Evolutionary conservation across 305 asterid genomes (phyloP), one percentile per base, ranked within the genome.

Genomic region (Salvia sclarea): DNA sequence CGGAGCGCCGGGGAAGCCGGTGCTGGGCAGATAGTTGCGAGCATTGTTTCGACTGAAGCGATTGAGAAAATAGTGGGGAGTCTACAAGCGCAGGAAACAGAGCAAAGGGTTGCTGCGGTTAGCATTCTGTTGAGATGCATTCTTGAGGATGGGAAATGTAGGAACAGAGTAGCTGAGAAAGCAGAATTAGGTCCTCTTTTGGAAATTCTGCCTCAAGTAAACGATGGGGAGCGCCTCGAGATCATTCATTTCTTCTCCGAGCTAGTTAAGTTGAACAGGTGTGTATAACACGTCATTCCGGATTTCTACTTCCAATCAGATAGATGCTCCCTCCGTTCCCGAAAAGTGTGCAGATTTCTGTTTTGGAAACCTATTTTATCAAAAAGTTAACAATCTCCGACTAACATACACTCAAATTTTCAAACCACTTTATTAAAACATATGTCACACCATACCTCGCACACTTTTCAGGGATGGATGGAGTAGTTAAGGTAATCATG

Each of bases 211-310:
- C 53, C 64, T 18, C 85, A 76, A 55, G 83, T 81, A 13, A 66
- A 69, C 38, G 88, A 82, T 30, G 83, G 17, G 38, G 84, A 89
- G 18, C 68, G 77, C 21, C 81, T 89, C 21, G 86, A 85, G 79
- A 85, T 87, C 33, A 85, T 91, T 63, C 86, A 75, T 44, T 89
- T 91, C 76, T 87, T 89, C 10, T 85, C 84, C 1, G 92, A 91
- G 66, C 62, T 91, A 59, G 82, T 83, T 68, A 87, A 87, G 82
- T 59, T 88, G 82, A 83, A 88, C 76, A 85, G 95, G 96, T 90
- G 63, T 28, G 10, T 49, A 58, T 8, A 35, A 7, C 9, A 6
- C 12, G 1, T 1, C 10, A 7, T 35, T n/a, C n/a, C n/a, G n/a
- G n/a, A n/a, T n/a, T n/a, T n/a, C 4, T 2, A 25, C 30, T 25